Percentiles rank a stretch among this genome's conserved stretches.
phyloP scores from a whole-genome alignment of 2,329 filamentous ascomycete genomes.

The Mollisiaceae sp. region DNA sequence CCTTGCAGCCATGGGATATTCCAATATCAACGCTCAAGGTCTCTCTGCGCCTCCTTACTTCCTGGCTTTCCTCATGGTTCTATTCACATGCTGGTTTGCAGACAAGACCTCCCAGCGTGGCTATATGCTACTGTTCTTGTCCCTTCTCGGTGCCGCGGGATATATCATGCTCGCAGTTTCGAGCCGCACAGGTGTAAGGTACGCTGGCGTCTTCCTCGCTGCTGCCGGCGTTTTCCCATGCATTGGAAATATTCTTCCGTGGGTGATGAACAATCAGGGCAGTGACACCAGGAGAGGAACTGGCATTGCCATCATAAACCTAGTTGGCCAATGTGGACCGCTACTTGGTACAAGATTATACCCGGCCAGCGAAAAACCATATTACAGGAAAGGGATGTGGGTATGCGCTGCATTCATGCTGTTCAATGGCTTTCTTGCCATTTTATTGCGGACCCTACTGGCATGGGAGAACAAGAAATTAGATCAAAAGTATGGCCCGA shows the following conservation, averaged over 20 bases:
- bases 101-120: constrained; percentile 22
- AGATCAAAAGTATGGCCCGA: constrained; percentile 48
- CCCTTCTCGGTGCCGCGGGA: constrained; percentile 14
- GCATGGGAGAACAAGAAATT: constrained; percentile 65
- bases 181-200: constrained; percentile 12
- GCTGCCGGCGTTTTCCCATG: constrained; percentile 68
- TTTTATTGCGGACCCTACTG: constrained; percentile 58
- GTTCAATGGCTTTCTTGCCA: constrained; percentile 59
- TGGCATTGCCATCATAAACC: constrained; percentile 68
- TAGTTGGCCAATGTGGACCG: constrained; percentile 69
- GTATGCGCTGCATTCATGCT: constrained; percentile 68
- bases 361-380: constrained; percentile 53
- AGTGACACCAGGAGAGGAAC: constrained; percentile 70
- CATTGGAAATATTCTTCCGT: constrained; percentile 73
- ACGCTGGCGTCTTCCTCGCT: constrained; percentile 49
- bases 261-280: constrained; percentile 73
- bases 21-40: constrained; percentile 69
- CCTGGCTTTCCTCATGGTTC: constrained; percentile 65
- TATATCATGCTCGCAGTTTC: constrained; percentile 25
- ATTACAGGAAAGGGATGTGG: constrained; percentile 59
- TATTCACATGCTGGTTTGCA: constrained; percentile 46
- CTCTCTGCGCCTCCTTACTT: constrained; percentile 76
- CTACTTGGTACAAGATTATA: constrained; percentile 69
- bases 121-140: constrained; percentile 11
- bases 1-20: constrained; percentile 69